Evolutionary conservation across 345 rosid genomes (phyloP).

Genomic region (Eucalyptus urophylla): DNA sequence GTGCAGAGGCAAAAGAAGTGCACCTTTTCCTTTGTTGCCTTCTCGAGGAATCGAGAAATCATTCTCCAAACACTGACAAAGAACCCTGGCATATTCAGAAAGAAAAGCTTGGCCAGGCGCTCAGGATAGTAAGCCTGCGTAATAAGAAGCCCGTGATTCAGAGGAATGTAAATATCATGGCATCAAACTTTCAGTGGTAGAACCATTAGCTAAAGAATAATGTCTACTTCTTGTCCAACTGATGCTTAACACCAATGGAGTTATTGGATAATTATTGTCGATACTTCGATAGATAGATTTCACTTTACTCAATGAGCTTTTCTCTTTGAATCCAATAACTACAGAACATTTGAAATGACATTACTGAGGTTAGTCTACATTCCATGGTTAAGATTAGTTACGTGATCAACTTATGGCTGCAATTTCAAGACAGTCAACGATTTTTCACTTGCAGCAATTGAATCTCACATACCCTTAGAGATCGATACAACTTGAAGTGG

Average conservation of each 20-base stretch:
- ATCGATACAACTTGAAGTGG: background rate
- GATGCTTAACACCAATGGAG: background rate
- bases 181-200: background rate
- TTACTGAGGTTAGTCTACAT: background rate
- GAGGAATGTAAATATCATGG: background rate
- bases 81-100: slow-evolving; percentile 75
- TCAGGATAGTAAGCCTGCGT: slow-evolving; percentile 89
- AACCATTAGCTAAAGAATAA: background rate
- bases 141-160: background rate
- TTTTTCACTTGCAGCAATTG: background rate
- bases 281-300: background rate
- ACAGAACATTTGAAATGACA: background rate
- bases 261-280: background rate
- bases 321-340: background rate
- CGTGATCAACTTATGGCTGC: background rate
- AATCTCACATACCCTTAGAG: background rate
- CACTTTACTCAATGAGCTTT: background rate
- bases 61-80: slow-evolving; percentile 66
- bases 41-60: slow-evolving; percentile 73
- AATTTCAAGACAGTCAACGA: background rate
- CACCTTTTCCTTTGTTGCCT: slow-evolving; percentile 77
- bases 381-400: background rate
- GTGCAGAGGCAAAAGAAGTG: background rate
- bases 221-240: background rate
- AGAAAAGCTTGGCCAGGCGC: slow-evolving; percentile 55